Percentiles rank a stretch among this genome's conserved stretches.
Evolutionary conservation across 2,329 filamentous ascomycete genomes (phyloP).

Genomic region (Diplodia mutila): DNA sequence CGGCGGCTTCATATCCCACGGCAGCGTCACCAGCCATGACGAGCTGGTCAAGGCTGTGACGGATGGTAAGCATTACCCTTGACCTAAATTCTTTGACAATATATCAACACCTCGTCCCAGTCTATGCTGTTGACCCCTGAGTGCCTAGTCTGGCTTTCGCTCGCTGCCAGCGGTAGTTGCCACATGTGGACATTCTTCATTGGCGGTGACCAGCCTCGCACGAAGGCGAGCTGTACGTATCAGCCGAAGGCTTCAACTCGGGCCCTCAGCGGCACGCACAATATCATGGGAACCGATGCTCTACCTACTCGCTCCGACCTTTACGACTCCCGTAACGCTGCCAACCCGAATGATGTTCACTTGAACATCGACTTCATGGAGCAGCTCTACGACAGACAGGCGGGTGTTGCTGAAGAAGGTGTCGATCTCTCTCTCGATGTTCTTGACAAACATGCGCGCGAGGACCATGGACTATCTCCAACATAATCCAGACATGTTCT

Average conservation of each 20-base stretch:
- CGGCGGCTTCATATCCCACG: not conserved
- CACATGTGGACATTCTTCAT: conserved; percentile 58
- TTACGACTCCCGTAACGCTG: conserved; percentile 52
- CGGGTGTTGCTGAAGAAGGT: not conserved
- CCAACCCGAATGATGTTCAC: conserved; percentile 38
- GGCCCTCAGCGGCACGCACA: conserved; percentile 56
- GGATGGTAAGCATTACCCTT: conserved; percentile 37
- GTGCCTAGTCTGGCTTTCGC: conserved; percentile 42
- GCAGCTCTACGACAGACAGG: conserved; percentile 46
- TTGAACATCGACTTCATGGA: conserved; percentile 54
- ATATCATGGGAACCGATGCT: conserved; percentile 58
- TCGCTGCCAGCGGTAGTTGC: conserved; percentile 51
- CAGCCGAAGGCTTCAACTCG: not conserved
- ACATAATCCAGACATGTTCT: not conserved
- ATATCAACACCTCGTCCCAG: not conserved
- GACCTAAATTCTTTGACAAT: not conserved
- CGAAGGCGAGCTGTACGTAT: conserved; percentile 30
- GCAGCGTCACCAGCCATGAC: not conserved
- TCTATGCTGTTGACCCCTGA: not conserved
- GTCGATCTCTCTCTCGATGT: not conserved
- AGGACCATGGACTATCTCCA: not conserved
- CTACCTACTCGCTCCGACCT: conserved; percentile 58
- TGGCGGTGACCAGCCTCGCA: conserved; percentile 41
- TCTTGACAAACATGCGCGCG: not conserved
- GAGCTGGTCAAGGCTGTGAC: conserved; percentile 17